Base-by-base conservation (phyloP, 2,329 filamentous ascomycete genomes). In the Fusarium graminum region DNA sequence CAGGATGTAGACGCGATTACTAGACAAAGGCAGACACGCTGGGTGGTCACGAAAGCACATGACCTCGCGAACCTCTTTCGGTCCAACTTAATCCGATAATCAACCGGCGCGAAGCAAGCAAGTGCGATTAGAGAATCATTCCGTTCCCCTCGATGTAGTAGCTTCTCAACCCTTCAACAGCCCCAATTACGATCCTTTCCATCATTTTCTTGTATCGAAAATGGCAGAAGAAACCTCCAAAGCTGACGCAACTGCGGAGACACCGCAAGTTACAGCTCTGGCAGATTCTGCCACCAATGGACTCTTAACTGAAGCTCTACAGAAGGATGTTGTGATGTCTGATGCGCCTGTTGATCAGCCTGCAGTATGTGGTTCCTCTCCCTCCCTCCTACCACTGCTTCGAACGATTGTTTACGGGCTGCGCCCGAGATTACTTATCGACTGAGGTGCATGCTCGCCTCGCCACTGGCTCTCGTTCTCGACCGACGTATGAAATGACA, bases 311-410 rank as follows among this genome's bases (percentile, higher is more conserved):
- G 73, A 72, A 30, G 70, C 71, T 29, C 65, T 72, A 16, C 72
- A 72, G 26, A 78, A 74, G 61, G 82, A 84, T 60, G 65, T 81
- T 34, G 64, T 78, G 3, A 84, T 84, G 82, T 73, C 76, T 11
- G 82, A 84, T 68, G 79, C 74, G 32, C 75, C 76, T 40, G 64
- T 69, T 26, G 81, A 83, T 26, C 79, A 80, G 50, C 74, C 77
- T 64, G 75, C 77, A 29, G 80, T 83, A 77, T 52, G 53, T 61
- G 22, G 22, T 52, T 29, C 22, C 29, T 46, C 12, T 32, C n/a
- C 26, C 16, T 28, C 10, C 26, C 17, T 14, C 26, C 26, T 2
- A 36, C 49, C 11, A 19, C 17, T n/a, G 8, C n/a, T 7, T 9
- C 17, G 10, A 16, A 5, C 7, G 17, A 3, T 7, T 26, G 6